Conservation (phyloP, 345 rosid species). For the Dimocarpus longan region DNA sequence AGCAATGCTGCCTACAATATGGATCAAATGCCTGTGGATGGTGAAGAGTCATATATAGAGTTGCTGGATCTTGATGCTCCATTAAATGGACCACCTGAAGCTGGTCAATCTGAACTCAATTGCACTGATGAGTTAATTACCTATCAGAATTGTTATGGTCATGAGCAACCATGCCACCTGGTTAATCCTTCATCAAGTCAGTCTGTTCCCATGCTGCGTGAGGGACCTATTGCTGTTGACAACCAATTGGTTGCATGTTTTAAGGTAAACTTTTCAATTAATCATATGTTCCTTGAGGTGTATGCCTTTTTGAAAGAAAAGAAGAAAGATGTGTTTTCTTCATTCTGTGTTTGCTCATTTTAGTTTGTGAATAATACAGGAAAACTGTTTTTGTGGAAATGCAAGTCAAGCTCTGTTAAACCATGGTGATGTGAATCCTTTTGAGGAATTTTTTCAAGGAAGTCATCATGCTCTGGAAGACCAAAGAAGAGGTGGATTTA, state of each 20-base stretch:
- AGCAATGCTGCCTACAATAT: neutral
- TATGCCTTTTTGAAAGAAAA: neutral
- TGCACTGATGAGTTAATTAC: neutral
- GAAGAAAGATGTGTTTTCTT: too few relatives aligned
- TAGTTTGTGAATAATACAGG: constrained; percentile 4
- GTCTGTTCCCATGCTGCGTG: neutral
- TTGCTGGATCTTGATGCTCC: constrained; percentile 36
- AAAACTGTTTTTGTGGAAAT: neutral
- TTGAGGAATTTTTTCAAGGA: neutral
- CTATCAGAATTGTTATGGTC: neutral
- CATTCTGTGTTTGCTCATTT: neutral
- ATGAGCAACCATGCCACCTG: neutral
- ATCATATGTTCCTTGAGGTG: too few relatives aligned
- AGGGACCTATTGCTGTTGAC: neutral
- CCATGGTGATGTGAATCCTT: neutral
- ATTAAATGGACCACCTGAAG: constrained; percentile 8
- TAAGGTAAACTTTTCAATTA: neutral
- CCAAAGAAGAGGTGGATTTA: neutral
- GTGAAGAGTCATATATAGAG: constrained; percentile 24
- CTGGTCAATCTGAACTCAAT: neutral
- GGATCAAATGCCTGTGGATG: neutral
- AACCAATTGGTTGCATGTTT: neutral
- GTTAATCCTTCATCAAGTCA: neutral
- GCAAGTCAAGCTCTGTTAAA: neutral
- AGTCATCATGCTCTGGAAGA: constrained; percentile 4